Evolutionary conservation across 768 basidiomycete genomes (phyloP), one percentile per base, ranked within the genome.

Genomic region (Kwoniella dejecticola): DNA sequence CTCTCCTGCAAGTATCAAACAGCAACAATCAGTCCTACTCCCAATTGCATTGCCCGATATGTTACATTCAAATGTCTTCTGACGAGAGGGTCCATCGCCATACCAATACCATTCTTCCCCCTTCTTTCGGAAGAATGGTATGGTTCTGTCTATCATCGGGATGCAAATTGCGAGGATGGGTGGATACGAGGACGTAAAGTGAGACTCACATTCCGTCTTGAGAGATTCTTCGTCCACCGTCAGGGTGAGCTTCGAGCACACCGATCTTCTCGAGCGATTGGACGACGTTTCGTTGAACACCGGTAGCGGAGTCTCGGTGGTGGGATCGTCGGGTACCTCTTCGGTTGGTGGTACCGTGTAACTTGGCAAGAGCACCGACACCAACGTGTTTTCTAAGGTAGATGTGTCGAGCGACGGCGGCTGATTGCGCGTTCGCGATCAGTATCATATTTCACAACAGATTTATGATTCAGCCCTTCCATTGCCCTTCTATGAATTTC

Each of bases 221-320:
- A 79, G 87, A 88, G 80, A 98, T 95, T 82, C 90, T 87, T 75
- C 96, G 87, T 64, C 95, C 95, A 72, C 95, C 96, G 77, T 94
- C 92, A 44, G 89, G 87, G 63, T 89, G 86, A 82, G 88, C 85
- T 83, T 98, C 96, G 74, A 98, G 84, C 61, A 98, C 96, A 75
- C 94, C 94, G 77, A 99, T 97, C 85, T 95, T 96, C 85, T 97
- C 95, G 71, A 98, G 84, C 46, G 92, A 87, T 82, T 99, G 95
- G 83, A 94, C 92, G 70, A 97, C 83, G 82, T 90, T 93, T 78
- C 94, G 89, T 81, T 97, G 92, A 52, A 97, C 90, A 59, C 88
- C 88, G 57, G 88, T 84, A 42, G 94, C 92, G 24, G 87, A 85
- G 77, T 89, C 84, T 58, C 85, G 87, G 82, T 97, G 95, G 83